Base-by-base conservation (phyloP, 495 filamentous ascomycete genomes). In the Corynascus novoguineensis region DNA sequence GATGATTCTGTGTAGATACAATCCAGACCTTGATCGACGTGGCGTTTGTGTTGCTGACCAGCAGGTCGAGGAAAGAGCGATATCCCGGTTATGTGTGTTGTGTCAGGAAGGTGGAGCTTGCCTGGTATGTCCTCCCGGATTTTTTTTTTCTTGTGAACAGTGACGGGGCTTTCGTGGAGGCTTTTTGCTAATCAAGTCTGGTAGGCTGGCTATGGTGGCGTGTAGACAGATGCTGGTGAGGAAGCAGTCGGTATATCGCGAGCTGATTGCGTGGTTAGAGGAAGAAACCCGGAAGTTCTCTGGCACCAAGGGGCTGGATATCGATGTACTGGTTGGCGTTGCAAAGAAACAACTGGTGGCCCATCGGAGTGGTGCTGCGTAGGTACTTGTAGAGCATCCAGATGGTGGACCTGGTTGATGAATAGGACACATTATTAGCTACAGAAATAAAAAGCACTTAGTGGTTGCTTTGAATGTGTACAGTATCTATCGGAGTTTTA, bases 211-310 rank as follows among this genome's bases (percentile, higher is more conserved):
- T 0, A 75, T 81, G 24, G 76, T 79, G 5, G 88, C 89, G 3
- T 91, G 90, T 60, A 69, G 72, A 50, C 76, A 77, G 53, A 82
- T 90, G 6, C 59, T 95, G 42, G 64, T 61, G 2, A 82, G 78
- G 55, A 90, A 86, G 63, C 90, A 93, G 71, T 83, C 82, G 28
- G 80, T 73, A 10, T 92, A 88, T 64, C 59, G 60, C 5, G 67
- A 71, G 12, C 75, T 86, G 6, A 61, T 93, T 37, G 54, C 59
- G 11, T 93, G 89, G 87, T 64, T 92, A 44, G 75, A 81, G 21
- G 63, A 55, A 32, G 71, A 78, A 50, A 72, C 67, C 38, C 40
- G 60, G 52, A 64, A 69, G 56, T 41, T 75, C 32, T 55, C 45
- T 1, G 32, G 17, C 0, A 28, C 51, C 7, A 67, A 61, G 25